phyloP scores from a whole-genome alignment of 805 yeast species.

The Candida quercuum region DNA sequence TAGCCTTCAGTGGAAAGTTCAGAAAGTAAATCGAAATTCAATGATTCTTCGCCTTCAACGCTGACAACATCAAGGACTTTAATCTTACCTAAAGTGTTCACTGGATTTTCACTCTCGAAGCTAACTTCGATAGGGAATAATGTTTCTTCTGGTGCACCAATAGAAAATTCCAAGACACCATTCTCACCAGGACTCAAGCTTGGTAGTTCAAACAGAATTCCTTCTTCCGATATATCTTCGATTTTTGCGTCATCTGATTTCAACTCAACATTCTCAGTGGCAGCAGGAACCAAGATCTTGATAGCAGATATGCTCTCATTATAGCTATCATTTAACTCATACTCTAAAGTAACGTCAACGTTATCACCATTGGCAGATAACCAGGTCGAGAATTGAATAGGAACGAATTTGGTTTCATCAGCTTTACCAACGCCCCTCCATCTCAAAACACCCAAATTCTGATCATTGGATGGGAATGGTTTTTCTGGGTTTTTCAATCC shows the following conservation, averaged over 20 bases:
- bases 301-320: conserved; percentile 48
- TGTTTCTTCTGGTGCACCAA: conserved; percentile 75
- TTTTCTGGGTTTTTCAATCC: conserved; percentile 73
- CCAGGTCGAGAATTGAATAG: conserved; percentile 83
- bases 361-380: conserved; percentile 57
- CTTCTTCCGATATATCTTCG: conserved; percentile 59
- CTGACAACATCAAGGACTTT: conserved; percentile 54
- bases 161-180: conserved; percentile 76
- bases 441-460: conserved; percentile 84
- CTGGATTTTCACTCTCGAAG: conserved; percentile 46
- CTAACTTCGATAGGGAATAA: conserved; percentile 83
- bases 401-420: conserved; percentile 50
- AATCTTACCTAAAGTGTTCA: conserved; percentile 59
- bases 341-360: conserved; percentile 81
- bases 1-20: conserved; percentile 55
- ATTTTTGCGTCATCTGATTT: conserved; percentile 50
- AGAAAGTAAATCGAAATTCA: conserved; percentile 66
- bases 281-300: conserved; percentile 58
- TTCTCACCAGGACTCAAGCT: conserved; percentile 45
- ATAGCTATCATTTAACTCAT: conserved; percentile 56
- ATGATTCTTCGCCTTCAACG: conserved; percentile 45
- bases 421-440: conserved; percentile 75
- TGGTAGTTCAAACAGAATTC: conserved; percentile 61
- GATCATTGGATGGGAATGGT: conserved; percentile 89
- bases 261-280: conserved; percentile 48